These are phyloP conservation scores for Articulospora tetracladia DNA, from an alignment of 495 filamentous ascomycete species.

Conservation along the genomic window DNA sequence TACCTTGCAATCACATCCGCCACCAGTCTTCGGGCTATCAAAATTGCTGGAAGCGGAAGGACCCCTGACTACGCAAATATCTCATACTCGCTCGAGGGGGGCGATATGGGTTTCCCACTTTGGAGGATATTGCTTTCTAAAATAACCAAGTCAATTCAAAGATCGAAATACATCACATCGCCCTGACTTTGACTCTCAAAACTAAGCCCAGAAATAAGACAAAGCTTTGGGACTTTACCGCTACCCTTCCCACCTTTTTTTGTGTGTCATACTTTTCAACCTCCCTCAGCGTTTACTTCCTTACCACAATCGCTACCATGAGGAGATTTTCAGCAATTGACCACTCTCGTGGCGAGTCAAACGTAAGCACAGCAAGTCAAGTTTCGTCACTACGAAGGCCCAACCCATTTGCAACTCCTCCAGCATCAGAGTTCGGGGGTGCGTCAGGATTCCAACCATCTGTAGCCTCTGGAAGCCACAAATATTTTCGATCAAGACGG, in stretches of 20 bases:
- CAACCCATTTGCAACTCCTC: conserved; percentile 1
- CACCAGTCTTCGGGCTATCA: background rate
- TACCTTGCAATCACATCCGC: background rate
- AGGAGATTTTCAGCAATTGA: background rate
- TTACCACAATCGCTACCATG: background rate
- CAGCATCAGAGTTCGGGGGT: background rate
- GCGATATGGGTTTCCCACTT: background rate
- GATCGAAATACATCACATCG: background rate
- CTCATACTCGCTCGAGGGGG: background rate
- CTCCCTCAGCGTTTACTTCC: background rate
- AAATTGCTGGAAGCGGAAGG: background rate
- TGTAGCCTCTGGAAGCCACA: background rate
- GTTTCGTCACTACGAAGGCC: background rate
- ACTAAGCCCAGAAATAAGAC: background rate
- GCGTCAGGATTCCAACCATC: background rate
- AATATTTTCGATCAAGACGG: background rate
- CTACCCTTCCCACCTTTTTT: no score
- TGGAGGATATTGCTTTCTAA: background rate
- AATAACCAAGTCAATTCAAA: background rate
- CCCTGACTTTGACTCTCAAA: background rate
- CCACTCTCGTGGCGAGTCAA: background rate
- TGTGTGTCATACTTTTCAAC: background rate
- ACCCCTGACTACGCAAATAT: background rate
- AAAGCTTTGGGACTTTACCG: background rate
- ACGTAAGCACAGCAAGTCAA: background rate